Conservation (phyloP, 805 yeast genomes). For the Pichia membranifaciens region DNA sequence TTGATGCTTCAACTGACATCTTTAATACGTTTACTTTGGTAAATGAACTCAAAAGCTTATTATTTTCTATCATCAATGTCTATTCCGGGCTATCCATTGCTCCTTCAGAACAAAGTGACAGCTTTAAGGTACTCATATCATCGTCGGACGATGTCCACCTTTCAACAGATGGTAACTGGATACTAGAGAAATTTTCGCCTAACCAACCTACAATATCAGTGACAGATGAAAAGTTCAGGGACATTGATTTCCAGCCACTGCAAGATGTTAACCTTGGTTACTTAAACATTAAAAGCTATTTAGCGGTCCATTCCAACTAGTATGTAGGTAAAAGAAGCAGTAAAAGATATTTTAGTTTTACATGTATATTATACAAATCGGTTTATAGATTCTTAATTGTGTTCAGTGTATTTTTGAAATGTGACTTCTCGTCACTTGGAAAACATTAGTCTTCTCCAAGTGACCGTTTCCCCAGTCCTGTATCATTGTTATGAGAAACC, state of each 20-base stretch:
- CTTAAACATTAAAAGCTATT: conserved; percentile 24
- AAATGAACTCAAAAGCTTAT: conserved; percentile 24
- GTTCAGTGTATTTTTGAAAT: conserved; percentile 7
- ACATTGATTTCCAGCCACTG: conserved; percentile 17
- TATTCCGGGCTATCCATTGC: conserved; percentile 7
- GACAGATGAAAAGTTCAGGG: conserved; percentile 5
- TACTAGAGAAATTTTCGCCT: conserved; percentile 14
- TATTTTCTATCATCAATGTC: conserved; percentile 23
- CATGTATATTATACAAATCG: background rate
- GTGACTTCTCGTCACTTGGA: background rate
- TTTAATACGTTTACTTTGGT: conserved; percentile 10
- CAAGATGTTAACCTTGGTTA: conserved; percentile 24
- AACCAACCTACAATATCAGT: too few relatives aligned
- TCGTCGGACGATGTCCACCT: conserved; percentile 15
- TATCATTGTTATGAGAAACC: conserved; percentile 33
- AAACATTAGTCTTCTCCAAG: conserved; percentile 3
- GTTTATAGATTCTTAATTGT: background rate
- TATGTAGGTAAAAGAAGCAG: background rate
- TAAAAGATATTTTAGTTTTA: background rate
- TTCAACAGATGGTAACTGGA: conserved; percentile 21
- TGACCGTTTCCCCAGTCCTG: conserved; percentile 22
- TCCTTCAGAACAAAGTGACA: background rate
- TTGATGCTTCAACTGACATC: background rate
- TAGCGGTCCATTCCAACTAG: conserved; percentile 8
- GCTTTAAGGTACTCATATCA: conserved; percentile 23